phyloP scores from a whole-genome alignment of 345 rosid species.

The Noccaea caerulescens region DNA sequence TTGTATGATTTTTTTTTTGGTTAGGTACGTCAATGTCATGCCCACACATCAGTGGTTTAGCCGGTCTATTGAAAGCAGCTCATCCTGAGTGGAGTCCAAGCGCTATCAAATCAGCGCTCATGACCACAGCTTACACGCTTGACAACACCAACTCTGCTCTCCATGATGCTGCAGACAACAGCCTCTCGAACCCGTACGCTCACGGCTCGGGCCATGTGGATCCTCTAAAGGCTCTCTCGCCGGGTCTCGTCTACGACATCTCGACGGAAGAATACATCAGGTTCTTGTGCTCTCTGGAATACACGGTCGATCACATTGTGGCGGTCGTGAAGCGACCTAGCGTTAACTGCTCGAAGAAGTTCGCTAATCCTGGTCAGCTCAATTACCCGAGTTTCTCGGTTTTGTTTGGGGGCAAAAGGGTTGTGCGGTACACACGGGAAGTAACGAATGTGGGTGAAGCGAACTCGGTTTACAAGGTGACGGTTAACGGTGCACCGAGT shows the following conservation, averaged over 20 bases:
- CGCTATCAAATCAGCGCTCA: constrained; percentile 85
- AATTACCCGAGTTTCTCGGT: constrained; percentile 94
- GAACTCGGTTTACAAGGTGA: constrained; percentile 57
- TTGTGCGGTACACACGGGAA: constrained; percentile 72
- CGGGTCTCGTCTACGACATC: constrained; percentile 84
- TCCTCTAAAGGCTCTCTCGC: constrained; percentile 75
- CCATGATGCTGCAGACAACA: constrained; percentile 65
- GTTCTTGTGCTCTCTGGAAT: constrained; percentile 80
- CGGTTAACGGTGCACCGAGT: constrained; percentile 50
- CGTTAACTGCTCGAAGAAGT: constrained; percentile 59
- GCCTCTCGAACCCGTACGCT: constrained; percentile 64
- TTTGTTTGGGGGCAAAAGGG: constrained; percentile 63
- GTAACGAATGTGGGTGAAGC: constrained; percentile 83
- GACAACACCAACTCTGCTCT: constrained; percentile 79
- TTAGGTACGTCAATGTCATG: constrained; percentile 97
- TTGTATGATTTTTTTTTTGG: not conserved
- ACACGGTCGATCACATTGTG: constrained; percentile 60
- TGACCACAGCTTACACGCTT: constrained; percentile 66
- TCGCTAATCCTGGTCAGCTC: constrained; percentile 74
- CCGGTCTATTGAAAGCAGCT: constrained; percentile 80
- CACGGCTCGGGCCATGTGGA: constrained; percentile 90
- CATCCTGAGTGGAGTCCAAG: constrained; percentile 93
- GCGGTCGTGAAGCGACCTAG: constrained; percentile 69
- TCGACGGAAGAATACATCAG: constrained; percentile 64
- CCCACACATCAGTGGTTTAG: constrained; percentile 92